A percentile compares a stretch with the other conserved stretches of the same genome.
Evolutionary conservation across 805 yeast species (phyloP).

Genomic region (Cyberlindnera meyerae): DNA sequence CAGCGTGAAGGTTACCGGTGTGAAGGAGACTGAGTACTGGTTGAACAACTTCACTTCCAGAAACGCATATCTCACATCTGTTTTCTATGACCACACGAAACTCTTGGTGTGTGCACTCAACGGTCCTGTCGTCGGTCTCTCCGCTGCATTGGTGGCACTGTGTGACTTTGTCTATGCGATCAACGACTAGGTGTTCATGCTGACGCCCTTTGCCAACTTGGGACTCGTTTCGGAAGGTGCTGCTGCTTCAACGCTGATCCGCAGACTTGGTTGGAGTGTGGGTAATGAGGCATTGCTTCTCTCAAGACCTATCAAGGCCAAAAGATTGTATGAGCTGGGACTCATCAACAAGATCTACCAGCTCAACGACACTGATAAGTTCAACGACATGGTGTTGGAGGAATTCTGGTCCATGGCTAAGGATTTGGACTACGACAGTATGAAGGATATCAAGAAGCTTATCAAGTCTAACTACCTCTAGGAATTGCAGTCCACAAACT

Average conservation of each 20-base stretch:
- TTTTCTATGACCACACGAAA: conserved; percentile 67
- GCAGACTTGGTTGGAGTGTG: conserved; percentile 65
- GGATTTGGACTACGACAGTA: conserved; percentile 36
- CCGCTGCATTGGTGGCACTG: conserved; percentile 67
- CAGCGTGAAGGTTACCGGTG: conserved; percentile 18
- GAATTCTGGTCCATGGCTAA: conserved; percentile 34
- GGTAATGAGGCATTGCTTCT: conserved; percentile 71
- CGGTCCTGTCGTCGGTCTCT: conserved; percentile 83
- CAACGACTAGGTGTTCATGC: conserved; percentile 50
- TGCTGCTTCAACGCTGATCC: conserved; percentile 59
- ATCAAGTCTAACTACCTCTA: conserved; percentile 28
- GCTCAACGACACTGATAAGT: conserved; percentile 38
- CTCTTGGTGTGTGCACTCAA: conserved; percentile 69
- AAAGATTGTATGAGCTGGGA: conserved; percentile 53
- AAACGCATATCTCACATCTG: conserved; percentile 62
- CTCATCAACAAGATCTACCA: conserved; percentile 56
- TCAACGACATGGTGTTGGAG: conserved; percentile 38
- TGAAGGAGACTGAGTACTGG: conserved; percentile 40
- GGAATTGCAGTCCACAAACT: conserved; percentile 44
- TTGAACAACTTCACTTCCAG: conserved; percentile 58
- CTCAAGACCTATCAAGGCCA: conserved; percentile 58
- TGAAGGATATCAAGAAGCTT: conserved; percentile 39
- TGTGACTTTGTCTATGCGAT: conserved; percentile 73
- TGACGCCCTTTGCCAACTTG: conserved; percentile 75
- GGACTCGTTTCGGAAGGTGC: conserved; percentile 85